These are phyloP conservation scores for Amaranthus hypochondriacus DNA, from an alignment of 148 eudicot genomes.

Conservation along the genomic window DNA sequence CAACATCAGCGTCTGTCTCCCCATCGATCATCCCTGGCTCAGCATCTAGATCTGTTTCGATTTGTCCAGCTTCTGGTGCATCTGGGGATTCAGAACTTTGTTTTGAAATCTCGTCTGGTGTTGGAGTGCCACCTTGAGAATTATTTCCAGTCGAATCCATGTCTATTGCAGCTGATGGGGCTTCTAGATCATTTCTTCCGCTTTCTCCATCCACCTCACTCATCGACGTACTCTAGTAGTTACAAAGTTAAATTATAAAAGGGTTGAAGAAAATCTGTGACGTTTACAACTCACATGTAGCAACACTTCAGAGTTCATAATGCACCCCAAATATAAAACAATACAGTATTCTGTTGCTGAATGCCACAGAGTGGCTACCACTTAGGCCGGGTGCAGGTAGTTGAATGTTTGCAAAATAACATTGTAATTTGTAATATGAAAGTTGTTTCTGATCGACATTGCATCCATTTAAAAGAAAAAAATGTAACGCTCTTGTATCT, in stretches of 20 bases:
- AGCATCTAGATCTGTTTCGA: slow-evolving; percentile 57
- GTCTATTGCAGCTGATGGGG: slow-evolving; percentile 50
- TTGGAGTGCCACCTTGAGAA: slow-evolving; percentile 56
- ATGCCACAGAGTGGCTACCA: not conserved
- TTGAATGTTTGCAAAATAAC: no score
- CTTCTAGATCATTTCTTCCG: slow-evolving; percentile 56
- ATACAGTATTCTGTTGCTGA: not conserved
- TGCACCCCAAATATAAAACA: not conserved
- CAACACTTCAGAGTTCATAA: not conserved
- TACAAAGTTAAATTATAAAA: not conserved
- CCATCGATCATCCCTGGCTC: slow-evolving; percentile 74
- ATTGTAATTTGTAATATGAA: no score
- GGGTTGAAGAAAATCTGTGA: not conserved
- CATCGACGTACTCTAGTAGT: slow-evolving; percentile 44
- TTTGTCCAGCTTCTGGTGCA: slow-evolving; percentile 66
- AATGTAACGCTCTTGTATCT: no score
- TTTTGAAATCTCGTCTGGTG: slow-evolving; percentile 60
- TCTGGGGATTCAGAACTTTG: slow-evolving; percentile 63
- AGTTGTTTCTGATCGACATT: no score
- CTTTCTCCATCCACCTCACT: slow-evolving; percentile 68
- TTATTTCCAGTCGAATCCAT: slow-evolving; percentile 53
- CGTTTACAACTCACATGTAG: not conserved
- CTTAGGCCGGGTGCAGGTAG: no score
- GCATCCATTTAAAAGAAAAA: no score
- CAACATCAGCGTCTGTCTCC: slow-evolving; percentile 80